Percentiles rank a stretch among this genome's conserved stretches.
phyloP scores from a whole-genome alignment of 345 rosid species.

The Barbarea vulgaris region DNA sequence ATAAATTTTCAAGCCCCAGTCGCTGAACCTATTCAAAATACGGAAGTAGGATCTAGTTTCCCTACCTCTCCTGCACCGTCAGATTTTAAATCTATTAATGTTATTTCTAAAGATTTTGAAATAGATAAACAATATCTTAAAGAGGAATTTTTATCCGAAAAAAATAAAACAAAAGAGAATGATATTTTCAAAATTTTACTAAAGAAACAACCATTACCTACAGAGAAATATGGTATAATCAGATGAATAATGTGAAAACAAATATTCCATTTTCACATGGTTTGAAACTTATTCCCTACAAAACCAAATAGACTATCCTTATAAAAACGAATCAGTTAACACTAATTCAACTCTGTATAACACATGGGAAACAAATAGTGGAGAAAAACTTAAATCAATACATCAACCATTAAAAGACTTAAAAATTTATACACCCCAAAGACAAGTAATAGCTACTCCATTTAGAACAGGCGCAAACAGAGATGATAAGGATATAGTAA shows the following conservation, averaged over 20 bases:
- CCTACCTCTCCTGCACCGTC: neutral
- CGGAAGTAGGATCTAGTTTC: neutral
- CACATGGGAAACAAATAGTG: neutral
- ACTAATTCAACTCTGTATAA: neutral
- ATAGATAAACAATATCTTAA: neutral
- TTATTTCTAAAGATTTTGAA: neutral
- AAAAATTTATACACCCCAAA: neutral
- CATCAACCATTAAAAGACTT: neutral
- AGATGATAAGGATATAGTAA: neutral
- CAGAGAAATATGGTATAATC: neutral
- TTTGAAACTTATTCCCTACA: neutral
- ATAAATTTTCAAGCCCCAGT: slow-evolving; percentile 2
- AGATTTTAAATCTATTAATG: neutral
- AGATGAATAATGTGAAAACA: neutral
- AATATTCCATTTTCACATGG: neutral
- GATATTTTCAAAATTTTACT: neutral
- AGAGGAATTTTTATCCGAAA: neutral
- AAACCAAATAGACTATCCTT: neutral
- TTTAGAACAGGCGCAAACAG: neutral
- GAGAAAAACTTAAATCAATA: neutral
- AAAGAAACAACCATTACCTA: neutral
- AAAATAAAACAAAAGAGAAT: neutral
- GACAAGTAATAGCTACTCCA: neutral
- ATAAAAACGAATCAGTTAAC: neutral
- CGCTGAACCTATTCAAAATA: neutral